Evolutionary conservation across 257 asterid genomes (phyloP).

Genomic region (Oldenlandia corymbosa): DNA sequence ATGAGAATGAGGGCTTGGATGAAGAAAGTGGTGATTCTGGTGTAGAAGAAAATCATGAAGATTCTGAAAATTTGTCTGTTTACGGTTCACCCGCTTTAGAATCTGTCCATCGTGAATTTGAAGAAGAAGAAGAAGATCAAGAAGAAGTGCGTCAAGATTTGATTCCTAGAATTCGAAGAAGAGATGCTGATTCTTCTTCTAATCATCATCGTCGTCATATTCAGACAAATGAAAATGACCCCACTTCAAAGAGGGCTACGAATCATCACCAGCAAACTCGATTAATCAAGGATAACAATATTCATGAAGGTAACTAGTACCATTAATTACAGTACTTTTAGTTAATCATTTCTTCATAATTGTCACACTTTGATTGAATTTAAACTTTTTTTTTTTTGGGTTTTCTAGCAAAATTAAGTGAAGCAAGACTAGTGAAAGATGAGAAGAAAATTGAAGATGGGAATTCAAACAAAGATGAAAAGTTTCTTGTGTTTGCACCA

Average conservation of each 20-base stretch:
- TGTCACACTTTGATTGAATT: neutral
- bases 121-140: conserved; percentile 22
- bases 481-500: conserved; percentile 47
- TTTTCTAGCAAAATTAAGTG: conserved; percentile 22
- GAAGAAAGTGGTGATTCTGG: conserved; percentile 21
- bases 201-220: too few species aligned
- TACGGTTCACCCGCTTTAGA: conserved; percentile 45
- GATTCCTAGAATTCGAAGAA: conserved; percentile 23
- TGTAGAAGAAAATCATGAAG: conserved; percentile 16
- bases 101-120: conserved; percentile 13
- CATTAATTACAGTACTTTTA: too few species aligned
- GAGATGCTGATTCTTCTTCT: conserved; percentile 37
- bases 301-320: conserved; percentile 23
- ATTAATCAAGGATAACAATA: conserved; percentile 19
- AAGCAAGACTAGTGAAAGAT: neutral
- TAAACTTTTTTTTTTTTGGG: neutral
- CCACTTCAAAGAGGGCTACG: conserved; percentile 34
- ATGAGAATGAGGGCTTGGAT: neutral
- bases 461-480: conserved; percentile 35
- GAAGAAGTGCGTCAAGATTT: conserved; percentile 23
- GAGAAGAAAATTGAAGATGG: conserved; percentile 26
- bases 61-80: conserved; percentile 23
- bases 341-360: too few species aligned
- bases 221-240: conserved; percentile 26
- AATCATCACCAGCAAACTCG: conserved; percentile 2